Conservation (phyloP, 1,284 basidiomycete genomes). For the Serendipita sp. region DNA sequence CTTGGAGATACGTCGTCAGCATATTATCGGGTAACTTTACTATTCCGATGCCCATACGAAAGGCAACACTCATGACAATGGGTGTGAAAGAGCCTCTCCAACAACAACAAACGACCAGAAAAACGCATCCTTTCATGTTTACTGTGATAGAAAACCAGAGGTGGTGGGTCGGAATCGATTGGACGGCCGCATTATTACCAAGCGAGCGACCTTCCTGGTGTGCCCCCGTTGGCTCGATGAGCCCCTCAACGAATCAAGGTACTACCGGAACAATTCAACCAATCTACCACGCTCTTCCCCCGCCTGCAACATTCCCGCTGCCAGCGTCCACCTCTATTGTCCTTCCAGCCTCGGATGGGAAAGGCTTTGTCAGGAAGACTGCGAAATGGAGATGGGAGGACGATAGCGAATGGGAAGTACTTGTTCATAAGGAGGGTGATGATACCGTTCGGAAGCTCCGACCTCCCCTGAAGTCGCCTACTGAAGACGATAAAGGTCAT, state of each 20-base stretch:
- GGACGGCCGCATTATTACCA: slow-evolving; percentile 84
- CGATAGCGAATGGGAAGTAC: slow-evolving; percentile 62
- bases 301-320: slow-evolving; percentile 25
- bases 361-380: slow-evolving; percentile 45
- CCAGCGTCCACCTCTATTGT: slow-evolving; percentile 32
- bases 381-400: slow-evolving; percentile 81
- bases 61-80: slow-evolving; percentile 19
- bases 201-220: slow-evolving; percentile 86
- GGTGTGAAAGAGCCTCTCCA: slow-evolving; percentile 7
- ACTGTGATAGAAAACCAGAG: slow-evolving; percentile 88
- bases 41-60: slow-evolving; percentile 13
- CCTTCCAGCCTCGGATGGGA: slow-evolving; percentile 34
- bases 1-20: background rate
- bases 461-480: slow-evolving; percentile 15
- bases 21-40: slow-evolving; percentile 1
- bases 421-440: slow-evolving; percentile 42
- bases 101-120: slow-evolving; percentile 7
- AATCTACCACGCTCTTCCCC: slow-evolving; percentile 38
- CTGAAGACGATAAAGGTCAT: slow-evolving; percentile 8
- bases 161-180: slow-evolving; percentile 86
- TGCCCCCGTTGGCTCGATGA: slow-evolving; percentile 23
- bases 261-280: slow-evolving; percentile 49
- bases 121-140: slow-evolving; percentile 49
- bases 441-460: slow-evolving; percentile 22
- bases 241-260: slow-evolving; percentile 24